A percentile compares a stretch with the other conserved stretches of the same genome.
Evolutionary conservation across 2,329 filamentous ascomycete species (phyloP).

Genomic region (Zymoseptoria tritici): DNA sequence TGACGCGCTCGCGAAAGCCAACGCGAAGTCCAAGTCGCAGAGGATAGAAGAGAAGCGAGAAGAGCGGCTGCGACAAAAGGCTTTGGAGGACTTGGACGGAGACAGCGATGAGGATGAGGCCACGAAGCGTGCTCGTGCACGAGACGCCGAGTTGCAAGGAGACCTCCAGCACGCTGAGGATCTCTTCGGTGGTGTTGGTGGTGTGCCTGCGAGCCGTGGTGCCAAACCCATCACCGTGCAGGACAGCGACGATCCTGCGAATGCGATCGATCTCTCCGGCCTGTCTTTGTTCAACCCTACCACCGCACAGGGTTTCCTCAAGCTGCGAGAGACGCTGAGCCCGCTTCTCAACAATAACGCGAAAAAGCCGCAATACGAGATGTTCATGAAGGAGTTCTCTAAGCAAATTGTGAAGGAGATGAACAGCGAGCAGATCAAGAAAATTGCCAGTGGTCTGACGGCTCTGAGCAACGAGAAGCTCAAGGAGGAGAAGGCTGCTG

Average conservation of each 20-base stretch:
- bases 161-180: conserved; percentile 88
- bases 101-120: conserved; percentile 64
- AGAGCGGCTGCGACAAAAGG: conserved; percentile 50
- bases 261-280: conserved; percentile 70
- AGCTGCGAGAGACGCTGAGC: conserved; percentile 67
- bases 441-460: conserved; percentile 81
- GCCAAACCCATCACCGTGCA: conserved; percentile 61
- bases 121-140: conserved; percentile 65
- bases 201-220: conserved; percentile 63
- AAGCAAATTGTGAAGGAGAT: conserved; percentile 84
- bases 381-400: conserved; percentile 85
- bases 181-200: conserved; percentile 70
- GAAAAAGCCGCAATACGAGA: conserved; percentile 82
- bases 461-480: conserved; percentile 94
- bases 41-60: conserved; percentile 71
- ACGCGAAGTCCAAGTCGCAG: conserved; percentile 82
- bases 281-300: conserved; percentile 82
- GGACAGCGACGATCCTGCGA: conserved; percentile 56
- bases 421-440: conserved; percentile 91
- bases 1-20: conserved; percentile 77
- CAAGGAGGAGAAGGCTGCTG: conserved; percentile 92
- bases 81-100: conserved; percentile 50
- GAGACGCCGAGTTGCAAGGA: conserved; percentile 73
- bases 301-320: conserved; percentile 79
- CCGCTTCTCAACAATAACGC: conserved; percentile 67